Evolutionary conservation across 1,284 basidiomycete species (phyloP).

Genomic region (Leccinum fallax): DNA sequence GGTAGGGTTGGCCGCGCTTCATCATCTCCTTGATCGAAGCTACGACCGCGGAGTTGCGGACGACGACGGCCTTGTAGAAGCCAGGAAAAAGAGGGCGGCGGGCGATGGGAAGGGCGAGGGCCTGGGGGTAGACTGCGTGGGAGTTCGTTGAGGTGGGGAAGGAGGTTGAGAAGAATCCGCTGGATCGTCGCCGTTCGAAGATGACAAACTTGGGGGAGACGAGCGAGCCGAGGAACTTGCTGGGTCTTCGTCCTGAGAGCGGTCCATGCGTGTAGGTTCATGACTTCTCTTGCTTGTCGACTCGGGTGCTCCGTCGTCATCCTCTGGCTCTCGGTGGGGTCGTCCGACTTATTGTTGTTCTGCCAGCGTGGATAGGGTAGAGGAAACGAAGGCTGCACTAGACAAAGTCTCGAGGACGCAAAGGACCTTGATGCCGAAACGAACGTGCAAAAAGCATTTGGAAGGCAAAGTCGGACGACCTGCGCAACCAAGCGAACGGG

Average conservation of each 20-base stretch:
- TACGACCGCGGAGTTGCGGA: constrained; percentile 89
- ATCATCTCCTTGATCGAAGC: constrained; percentile 96
- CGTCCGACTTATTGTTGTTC: constrained; percentile 26
- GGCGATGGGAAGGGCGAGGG: constrained; percentile 94
- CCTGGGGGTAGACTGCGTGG: constrained; percentile 79
- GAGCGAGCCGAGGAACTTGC: constrained; percentile 31
- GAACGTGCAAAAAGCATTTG: constrained; percentile 27
- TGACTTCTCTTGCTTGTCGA: constrained; percentile 6
- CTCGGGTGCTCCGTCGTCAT: constrained; percentile 29
- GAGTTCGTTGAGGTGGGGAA: constrained; percentile 40
- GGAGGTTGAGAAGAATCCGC: constrained; percentile 25
- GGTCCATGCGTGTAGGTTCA: constrained; percentile 22
- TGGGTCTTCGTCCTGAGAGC: constrained; percentile 33
- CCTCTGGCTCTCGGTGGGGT: constrained; percentile 27
- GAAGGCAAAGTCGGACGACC: constrained; percentile 15
- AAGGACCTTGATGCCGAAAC: constrained; percentile 24
- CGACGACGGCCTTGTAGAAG: constrained; percentile 96
- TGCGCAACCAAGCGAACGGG: constrained; percentile 13
- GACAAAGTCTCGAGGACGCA: constrained; percentile 20
- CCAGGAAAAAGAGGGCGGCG: constrained; percentile 96
- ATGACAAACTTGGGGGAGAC: constrained; percentile 28
- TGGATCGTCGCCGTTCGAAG: constrained; percentile 32
- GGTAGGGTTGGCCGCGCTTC: constrained; percentile 95
- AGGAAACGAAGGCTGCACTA: constrained; percentile 24
- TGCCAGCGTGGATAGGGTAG: constrained; percentile 33